Evolutionary conservation across 352 stramenopile genomes (phyloP), one percentile per base, ranked within the genome.

Genomic region (Phytophthora litchii): DNA sequence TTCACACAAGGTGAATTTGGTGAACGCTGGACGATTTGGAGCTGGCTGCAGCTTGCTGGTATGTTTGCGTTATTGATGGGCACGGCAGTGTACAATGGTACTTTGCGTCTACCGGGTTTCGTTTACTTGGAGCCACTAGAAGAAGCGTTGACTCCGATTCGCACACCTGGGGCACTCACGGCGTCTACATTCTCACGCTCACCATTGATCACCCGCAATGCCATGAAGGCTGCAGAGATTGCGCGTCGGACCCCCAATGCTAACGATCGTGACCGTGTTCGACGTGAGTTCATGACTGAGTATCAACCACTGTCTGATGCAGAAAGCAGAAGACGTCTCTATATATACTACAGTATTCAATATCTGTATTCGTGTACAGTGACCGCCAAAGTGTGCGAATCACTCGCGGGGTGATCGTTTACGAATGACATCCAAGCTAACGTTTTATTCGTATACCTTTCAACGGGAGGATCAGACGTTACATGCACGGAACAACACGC

Each of bases 41-140:
- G 83, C 64, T 99, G 88, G 79, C 59, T 99, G 36, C 96, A 99
- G 67, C 75, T 99, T 27, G 72, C 51, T 2, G 97, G 95, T 25
- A 98, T 99, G 93, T 31, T 89, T 41, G 89, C 97, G 7, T 67
- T 99, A 25, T 78, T 98, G 11, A 73, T 92, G n/a, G 95, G 96
- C 49, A 99, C 97, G 9, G 96, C 95, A 3, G 88, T 99, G 23
- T 99, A 99, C 83, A 99, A 99, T 74, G 95, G 83, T 32, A 92
- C 82, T 19, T 60, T 93, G 45, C 81, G 85, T 61, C 49, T 95
- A 14, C 86, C 83, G 0, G 82, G 84, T 14, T 91, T 92, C 44
- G 78, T 78, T 29, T 93, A 95, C 63, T 48, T 92, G 16, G 80
- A 91, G 60, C 79, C 80, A 19, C 56, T 92, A 27, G 80, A 92